A percentile compares a stretch with the other conserved stretches of the same genome.
phyloP scores from a whole-genome alignment of 2,329 filamentous ascomycete genomes.

The Arthroderma sp. region DNA sequence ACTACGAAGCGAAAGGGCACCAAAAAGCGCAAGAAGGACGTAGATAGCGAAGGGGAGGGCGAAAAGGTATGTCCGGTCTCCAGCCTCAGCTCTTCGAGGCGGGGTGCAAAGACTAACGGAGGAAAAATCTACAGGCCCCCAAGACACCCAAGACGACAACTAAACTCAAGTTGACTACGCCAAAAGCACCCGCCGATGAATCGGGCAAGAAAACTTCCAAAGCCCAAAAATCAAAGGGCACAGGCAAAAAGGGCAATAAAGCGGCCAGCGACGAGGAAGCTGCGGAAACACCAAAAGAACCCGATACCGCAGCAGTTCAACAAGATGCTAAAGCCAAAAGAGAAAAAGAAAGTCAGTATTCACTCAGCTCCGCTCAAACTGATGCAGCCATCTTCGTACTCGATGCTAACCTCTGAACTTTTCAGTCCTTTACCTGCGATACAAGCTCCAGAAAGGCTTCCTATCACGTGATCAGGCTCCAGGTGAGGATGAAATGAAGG shows the following conservation, averaged over 20 bases:
- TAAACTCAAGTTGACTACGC: conserved; percentile 40
- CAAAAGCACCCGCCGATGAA: conserved; percentile 44
- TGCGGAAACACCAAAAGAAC: conserved; percentile 35
- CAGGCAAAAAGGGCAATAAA: conserved; percentile 48
- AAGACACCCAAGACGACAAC: conserved; percentile 51
- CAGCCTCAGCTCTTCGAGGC: not conserved
- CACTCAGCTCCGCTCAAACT: not conserved
- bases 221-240: conserved; percentile 44
- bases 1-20: conserved; percentile 42
- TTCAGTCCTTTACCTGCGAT: conserved; percentile 75
- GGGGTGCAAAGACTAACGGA: conserved; percentile 6
- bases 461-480: conserved; percentile 71
- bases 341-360: conserved; percentile 40
- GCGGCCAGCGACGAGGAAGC: conserved; percentile 42
- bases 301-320: conserved; percentile 41
- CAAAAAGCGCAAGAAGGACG: conserved; percentile 81
- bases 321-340: conserved; percentile 44
- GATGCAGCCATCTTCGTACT: not conserved
- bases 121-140: conserved; percentile 36
- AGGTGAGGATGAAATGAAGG: conserved; percentile 53
- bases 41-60: conserved; percentile 49
- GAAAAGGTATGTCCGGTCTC: conserved; percentile 39
- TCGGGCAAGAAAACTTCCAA: conserved; percentile 35
- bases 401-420: conserved; percentile 4
- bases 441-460: conserved; percentile 90